These are phyloP conservation scores for Artemisia annua DNA, from an alignment of 129 eudicot species.

Conservation along the genomic window DNA sequence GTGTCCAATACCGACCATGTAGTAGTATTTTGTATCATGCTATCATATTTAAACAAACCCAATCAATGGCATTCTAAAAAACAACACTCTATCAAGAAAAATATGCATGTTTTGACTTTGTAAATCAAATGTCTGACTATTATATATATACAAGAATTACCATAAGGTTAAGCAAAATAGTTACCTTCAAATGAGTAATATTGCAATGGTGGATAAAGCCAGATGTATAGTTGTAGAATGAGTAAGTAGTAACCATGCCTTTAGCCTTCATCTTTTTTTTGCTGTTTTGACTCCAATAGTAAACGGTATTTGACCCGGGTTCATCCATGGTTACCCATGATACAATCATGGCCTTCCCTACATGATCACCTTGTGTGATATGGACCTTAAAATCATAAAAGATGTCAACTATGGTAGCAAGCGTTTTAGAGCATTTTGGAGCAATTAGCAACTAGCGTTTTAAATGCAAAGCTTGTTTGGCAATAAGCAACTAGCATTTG, in stretches of 20 bases:
- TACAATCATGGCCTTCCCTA: no score
- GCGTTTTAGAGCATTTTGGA: no score
- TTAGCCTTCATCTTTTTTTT: no score
- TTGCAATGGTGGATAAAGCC: constrained; percentile 29
- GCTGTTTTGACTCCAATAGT: no score
- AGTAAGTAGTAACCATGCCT: no score
- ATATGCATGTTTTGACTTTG: background rate
- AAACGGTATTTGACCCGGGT: constrained; percentile 41
- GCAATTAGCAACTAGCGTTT: background rate
- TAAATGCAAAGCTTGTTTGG: no score
- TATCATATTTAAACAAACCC: constrained; percentile 29
- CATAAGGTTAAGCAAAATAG: background rate
- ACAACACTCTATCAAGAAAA: background rate
- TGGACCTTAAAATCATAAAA: no score
- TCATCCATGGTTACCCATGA: no score
- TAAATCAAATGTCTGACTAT: background rate
- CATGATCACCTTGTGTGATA: no score
- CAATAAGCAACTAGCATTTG: no score
- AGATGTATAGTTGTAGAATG: no score
- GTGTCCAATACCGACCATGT: constrained; percentile 66
- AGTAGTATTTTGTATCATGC: constrained; percentile 71
- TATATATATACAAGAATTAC: background rate
- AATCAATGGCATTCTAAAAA: background rate
- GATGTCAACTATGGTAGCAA: no score
- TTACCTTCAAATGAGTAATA: constrained; percentile 61